Conservation (phyloP, 2,329 filamentous ascomycete genomes). For the Helotiales sp. region DNA sequence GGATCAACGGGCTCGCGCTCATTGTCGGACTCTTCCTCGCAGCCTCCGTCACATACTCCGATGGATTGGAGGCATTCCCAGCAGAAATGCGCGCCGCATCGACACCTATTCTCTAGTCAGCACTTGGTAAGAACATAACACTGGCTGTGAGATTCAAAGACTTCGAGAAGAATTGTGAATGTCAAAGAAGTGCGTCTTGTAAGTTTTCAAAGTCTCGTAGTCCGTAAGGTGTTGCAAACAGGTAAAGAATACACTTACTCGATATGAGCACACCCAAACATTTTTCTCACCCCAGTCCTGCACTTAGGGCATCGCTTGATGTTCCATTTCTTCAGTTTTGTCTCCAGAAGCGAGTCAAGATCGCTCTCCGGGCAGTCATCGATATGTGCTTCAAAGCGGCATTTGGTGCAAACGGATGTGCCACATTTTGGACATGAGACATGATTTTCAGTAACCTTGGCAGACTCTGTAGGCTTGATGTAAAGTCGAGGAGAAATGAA, state of each 20-base stretch:
- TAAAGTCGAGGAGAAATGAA: slow-evolving; percentile 44
- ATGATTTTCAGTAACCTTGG: slow-evolving; percentile 9
- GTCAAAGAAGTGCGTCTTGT: too few relatives aligned
- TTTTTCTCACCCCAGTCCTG: slow-evolving; percentile 45
- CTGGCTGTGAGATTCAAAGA: background rate
- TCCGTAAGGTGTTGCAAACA: too few relatives aligned
- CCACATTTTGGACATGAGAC: slow-evolving; percentile 46
- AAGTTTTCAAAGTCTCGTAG: too few relatives aligned
- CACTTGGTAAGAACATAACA: too few relatives aligned
- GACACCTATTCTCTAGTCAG: slow-evolving; percentile 34
- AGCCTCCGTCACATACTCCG: slow-evolving; percentile 19
- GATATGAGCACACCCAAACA: slow-evolving; percentile 50
- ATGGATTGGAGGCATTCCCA: slow-evolving; percentile 42
- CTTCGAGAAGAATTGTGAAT: too few relatives aligned
- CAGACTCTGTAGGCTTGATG: slow-evolving; percentile 6
- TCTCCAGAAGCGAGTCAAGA: slow-evolving; percentile 36
- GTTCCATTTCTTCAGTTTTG: slow-evolving; percentile 42
- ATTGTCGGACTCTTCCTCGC: slow-evolving; percentile 31
- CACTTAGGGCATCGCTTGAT: slow-evolving; percentile 53
- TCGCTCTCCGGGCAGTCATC: slow-evolving; percentile 38
- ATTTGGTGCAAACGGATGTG: slow-evolving; percentile 43
- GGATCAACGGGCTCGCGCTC: slow-evolving; percentile 24
- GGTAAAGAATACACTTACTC: slow-evolving; percentile 17
- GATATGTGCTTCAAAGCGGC: slow-evolving; percentile 43
- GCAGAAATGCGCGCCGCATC: slow-evolving; percentile 51